These are phyloP conservation scores for Spiromastix sp. DNA, from an alignment of 2,329 filamentous ascomycete species.

Conservation along the genomic window DNA sequence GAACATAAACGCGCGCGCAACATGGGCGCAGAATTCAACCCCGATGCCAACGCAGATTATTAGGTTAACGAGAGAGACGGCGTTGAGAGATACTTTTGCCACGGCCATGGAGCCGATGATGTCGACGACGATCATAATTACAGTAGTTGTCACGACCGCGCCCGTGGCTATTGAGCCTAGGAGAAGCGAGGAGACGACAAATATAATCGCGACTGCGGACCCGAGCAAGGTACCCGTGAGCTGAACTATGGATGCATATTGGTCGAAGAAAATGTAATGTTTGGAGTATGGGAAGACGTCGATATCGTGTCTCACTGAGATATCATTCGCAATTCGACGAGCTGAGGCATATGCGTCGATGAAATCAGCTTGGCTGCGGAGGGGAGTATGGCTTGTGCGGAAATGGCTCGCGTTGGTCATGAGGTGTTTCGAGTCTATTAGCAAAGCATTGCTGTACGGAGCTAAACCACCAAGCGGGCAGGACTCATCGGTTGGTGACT, in stretches of 20 bases:
- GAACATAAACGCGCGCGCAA: conserved; percentile 92
- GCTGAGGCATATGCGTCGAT: conserved; percentile 84
- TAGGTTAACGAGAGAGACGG: conserved; percentile 88
- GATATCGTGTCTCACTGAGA: conserved; percentile 60
- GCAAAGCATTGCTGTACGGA: conserved; percentile 73
- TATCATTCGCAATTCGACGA: conserved; percentile 71
- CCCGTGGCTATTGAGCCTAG: conserved; percentile 78
- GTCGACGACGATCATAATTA: conserved; percentile 86
- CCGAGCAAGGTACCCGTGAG: conserved; percentile 71
- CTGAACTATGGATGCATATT: conserved; percentile 76
- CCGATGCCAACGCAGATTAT: conserved; percentile 95
- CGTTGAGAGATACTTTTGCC: conserved; percentile 80
- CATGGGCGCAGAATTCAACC: conserved; percentile 95
- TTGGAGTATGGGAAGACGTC: conserved; percentile 94
- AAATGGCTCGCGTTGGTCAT: conserved; percentile 81
- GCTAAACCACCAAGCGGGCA: conserved; percentile 86
- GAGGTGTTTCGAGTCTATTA: conserved; percentile 57
- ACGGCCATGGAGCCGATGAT: conserved; percentile 94
- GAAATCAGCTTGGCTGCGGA: conserved; percentile 83
- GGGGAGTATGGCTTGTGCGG: conserved; percentile 75
- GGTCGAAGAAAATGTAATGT: conserved; percentile 99
- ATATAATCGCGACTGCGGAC: conserved; percentile 75
- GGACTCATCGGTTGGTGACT: conserved; percentile 65
- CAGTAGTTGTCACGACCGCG: conserved; percentile 71
- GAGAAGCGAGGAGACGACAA: conserved; percentile 66